Conservation (phyloP, 768 basidiomycete species). For the Suillus tomentosus region DNA sequence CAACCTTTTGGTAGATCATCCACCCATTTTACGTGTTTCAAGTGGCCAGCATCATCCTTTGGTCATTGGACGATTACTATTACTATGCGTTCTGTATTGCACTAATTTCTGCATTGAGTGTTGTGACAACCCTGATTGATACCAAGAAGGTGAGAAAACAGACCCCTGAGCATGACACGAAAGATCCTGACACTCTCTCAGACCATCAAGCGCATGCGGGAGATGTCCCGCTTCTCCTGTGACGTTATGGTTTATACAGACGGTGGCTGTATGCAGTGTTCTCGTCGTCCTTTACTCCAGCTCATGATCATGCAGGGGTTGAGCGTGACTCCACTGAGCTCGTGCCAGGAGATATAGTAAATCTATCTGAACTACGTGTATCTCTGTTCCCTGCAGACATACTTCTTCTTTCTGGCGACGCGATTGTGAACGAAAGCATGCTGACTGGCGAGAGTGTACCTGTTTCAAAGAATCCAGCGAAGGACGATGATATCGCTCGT, state of each 20-base stretch:
- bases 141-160: conserved; percentile 74
- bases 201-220: conserved; percentile 92
- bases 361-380: conserved; percentile 77
- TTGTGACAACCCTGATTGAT: conserved; percentile 84
- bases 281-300: conserved; percentile 9
- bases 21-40: conserved; percentile 99
- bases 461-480: conserved; percentile 86
- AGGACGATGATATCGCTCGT: conserved; percentile 69
- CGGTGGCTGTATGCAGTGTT: conserved; percentile 60
- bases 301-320: conserved; percentile 51
- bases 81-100: conserved; percentile 98
- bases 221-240: conserved; percentile 93
- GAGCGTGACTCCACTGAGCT: conserved; percentile 74
- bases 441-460: conserved; percentile 98
- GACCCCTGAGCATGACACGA: not conserved
- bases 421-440: conserved; percentile 99
- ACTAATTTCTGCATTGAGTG: conserved; percentile 83
- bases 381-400: conserved; percentile 85
- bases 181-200: conserved; percentile 32
- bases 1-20: conserved; percentile 57
- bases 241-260: conserved; percentile 69
- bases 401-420: conserved; percentile 91
- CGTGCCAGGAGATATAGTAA: conserved; percentile 91
- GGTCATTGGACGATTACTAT: conserved; percentile 94
- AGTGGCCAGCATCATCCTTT: conserved; percentile 90